Evolutionary conservation across 352 stramenopile genomes (phyloP).

Genomic region (Salisapilia sapeloensis): DNA sequence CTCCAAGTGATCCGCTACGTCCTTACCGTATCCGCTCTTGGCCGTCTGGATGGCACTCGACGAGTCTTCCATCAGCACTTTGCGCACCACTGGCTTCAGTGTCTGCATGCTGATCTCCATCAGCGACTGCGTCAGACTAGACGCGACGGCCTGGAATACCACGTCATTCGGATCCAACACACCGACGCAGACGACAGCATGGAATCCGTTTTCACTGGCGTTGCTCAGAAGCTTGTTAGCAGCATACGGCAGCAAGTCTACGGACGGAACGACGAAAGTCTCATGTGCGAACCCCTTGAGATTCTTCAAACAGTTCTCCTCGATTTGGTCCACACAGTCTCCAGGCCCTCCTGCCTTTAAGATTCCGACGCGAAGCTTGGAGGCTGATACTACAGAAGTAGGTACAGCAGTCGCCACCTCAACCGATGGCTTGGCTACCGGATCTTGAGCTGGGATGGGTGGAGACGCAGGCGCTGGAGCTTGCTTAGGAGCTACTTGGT

Average conservation of each 20-base stretch:
- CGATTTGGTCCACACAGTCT: constrained; percentile 2
- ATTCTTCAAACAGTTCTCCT: not conserved
- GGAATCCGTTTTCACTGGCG: constrained; percentile 40
- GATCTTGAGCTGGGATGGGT: constrained; percentile 14
- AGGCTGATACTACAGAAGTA: not conserved
- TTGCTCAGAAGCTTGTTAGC: constrained; percentile 78
- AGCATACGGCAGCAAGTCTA: constrained; percentile 66
- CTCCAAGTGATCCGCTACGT: constrained; percentile 44
- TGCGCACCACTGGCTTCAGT: constrained; percentile 57
- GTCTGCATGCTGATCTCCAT: constrained; percentile 76
- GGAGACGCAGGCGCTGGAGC: constrained; percentile 16
- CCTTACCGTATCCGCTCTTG: constrained; percentile 40
- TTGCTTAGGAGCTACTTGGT: constrained; percentile 9
- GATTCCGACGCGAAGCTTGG: constrained; percentile 4
- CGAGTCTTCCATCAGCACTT: constrained; percentile 64
- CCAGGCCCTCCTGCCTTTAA: constrained; percentile 6
- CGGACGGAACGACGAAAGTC: constrained; percentile 44
- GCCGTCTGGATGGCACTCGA: constrained; percentile 56
- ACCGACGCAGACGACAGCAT: constrained; percentile 60
- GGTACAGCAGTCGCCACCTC: too few species aligned
- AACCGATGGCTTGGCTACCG: too few species aligned
- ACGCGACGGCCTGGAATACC: constrained; percentile 36
- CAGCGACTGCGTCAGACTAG: constrained; percentile 45
- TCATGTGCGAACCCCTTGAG: constrained; percentile 7
- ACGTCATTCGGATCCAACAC: constrained; percentile 53